Evolutionary conservation across 306 rosid genomes (phyloP).

Genomic region (Malus fusca): DNA sequence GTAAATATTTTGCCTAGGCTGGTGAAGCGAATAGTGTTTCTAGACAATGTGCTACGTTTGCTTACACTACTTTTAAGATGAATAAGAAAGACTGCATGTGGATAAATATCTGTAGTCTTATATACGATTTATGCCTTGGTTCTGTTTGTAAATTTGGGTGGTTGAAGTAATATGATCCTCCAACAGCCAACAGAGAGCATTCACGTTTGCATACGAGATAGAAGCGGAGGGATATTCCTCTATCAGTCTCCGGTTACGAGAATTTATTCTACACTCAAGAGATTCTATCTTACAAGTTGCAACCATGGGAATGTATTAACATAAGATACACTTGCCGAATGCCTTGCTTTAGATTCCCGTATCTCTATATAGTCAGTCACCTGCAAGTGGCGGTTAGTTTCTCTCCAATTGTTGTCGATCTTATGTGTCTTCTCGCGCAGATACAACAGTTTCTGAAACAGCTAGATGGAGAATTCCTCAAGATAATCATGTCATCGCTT

Average conservation of each 20-base stretch:
- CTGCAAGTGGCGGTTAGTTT: constrained; percentile 98
- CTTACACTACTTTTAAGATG: not conserved
- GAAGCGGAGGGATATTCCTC: too few relatives aligned
- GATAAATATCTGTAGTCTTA: not conserved
- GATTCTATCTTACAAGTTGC: too few relatives aligned
- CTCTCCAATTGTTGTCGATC: not conserved
- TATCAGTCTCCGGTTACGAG: too few relatives aligned
- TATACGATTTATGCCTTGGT: not conserved
- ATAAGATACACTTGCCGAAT: too few relatives aligned
- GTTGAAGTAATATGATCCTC: not conserved
- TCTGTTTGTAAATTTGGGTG: too few relatives aligned
- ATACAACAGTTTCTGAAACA: constrained; percentile 68
- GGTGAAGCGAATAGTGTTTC: not conserved
- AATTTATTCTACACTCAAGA: too few relatives aligned
- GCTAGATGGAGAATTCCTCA: constrained; percentile 77
- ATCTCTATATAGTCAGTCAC: too few relatives aligned
- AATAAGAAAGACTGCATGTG: not conserved
- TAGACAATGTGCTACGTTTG: not conserved
- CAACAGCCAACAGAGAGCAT: not conserved
- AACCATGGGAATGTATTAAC: too few relatives aligned
- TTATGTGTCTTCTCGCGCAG: constrained; percentile 42
- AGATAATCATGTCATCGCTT: constrained; percentile 35
- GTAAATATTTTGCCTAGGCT: constrained; percentile 11
- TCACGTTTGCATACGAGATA: too few relatives aligned
- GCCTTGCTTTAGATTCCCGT: too few relatives aligned